Conservation (phyloP, 805 yeast species). For the Candida pini region DNA sequence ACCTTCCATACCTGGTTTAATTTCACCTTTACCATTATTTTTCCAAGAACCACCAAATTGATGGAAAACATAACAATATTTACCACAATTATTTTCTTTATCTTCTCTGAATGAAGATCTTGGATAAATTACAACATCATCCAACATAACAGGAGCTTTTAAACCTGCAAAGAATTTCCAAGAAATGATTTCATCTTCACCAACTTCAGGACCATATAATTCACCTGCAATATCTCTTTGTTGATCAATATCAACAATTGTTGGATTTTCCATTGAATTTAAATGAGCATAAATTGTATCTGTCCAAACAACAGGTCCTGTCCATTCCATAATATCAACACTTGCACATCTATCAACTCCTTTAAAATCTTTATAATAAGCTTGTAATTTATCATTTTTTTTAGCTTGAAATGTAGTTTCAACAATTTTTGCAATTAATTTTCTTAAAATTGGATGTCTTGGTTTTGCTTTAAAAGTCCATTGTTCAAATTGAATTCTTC, state of each 20-base stretch:
- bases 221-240: slow-evolving; percentile 24
- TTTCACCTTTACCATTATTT: slow-evolving; percentile 31
- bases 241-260: slow-evolving; percentile 29
- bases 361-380: slow-evolving; percentile 31
- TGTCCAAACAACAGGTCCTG: slow-evolving; percentile 78
- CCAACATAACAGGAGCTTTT: slow-evolving; percentile 29
- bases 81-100: slow-evolving; percentile 29
- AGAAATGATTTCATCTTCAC: slow-evolving; percentile 22
- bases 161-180: slow-evolving; percentile 32
- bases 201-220: slow-evolving; percentile 28
- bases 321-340: slow-evolving; percentile 61
- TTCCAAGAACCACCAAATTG: slow-evolving; percentile 34
- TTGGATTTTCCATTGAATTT: slow-evolving; percentile 35
- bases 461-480: slow-evolving; percentile 58
- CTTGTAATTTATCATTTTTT: slow-evolving; percentile 29
- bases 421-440: slow-evolving; percentile 47
- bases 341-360: slow-evolving; percentile 32
- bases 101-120: slow-evolving; percentile 30
- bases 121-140: slow-evolving; percentile 31
- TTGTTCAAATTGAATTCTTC: slow-evolving; percentile 58
- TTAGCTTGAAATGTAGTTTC: slow-evolving; percentile 41
- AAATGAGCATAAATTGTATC: slow-evolving; percentile 64
- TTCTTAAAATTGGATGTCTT: slow-evolving; percentile 55
- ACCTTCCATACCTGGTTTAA: slow-evolving; percentile 26
- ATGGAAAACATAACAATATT: slow-evolving; percentile 30